Conservation (phyloP, 73 alveolate species). For the Tetrahymena borealis region DNA sequence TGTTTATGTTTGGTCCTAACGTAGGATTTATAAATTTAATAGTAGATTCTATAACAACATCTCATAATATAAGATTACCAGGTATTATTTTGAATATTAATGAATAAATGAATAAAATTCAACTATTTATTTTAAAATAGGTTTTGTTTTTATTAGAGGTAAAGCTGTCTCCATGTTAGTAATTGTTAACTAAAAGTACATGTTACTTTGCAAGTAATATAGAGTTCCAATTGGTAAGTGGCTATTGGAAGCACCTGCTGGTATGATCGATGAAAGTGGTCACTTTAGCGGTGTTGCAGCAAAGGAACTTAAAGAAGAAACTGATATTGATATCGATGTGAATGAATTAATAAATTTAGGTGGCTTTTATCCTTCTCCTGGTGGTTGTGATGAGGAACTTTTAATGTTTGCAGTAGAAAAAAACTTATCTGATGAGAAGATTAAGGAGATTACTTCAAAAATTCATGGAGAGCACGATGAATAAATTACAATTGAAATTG, state of each 20-base stretch:
- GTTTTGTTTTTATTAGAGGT: slow-evolving; percentile 28
- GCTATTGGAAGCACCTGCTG: slow-evolving; percentile 39
- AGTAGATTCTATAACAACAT: slow-evolving; percentile 8
- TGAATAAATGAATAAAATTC: neutral
- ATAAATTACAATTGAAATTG: slow-evolving; percentile 5
- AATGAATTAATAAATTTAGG: slow-evolving; percentile 19
- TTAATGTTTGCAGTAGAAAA: slow-evolving; percentile 32
- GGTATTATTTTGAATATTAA: neutral
- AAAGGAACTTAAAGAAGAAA: slow-evolving; percentile 36
- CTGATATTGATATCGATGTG: slow-evolving; percentile 3
- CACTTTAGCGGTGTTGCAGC: slow-evolving; percentile 47
- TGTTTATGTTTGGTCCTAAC: slow-evolving; percentile 32
- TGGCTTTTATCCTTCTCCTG: slow-evolving; percentile 27
- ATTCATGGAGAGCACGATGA: slow-evolving; percentile 40
- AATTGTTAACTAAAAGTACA: slow-evolving; percentile 4
- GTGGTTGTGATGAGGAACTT: slow-evolving; percentile 37
- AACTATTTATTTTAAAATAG: neutral
- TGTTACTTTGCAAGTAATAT: slow-evolving; percentile 22
- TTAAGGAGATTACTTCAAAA: slow-evolving; percentile 9
- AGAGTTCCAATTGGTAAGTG: slow-evolving; percentile 37
- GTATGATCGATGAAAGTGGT: slow-evolving; percentile 39
- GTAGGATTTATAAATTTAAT: slow-evolving; percentile 27
- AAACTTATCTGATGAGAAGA: slow-evolving; percentile 1
- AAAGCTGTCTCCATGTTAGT: slow-evolving; percentile 33
- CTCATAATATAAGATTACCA: slow-evolving; percentile 23